These are phyloP conservation scores for Kwoniella sp. DNA, from an alignment of 768 basidiomycete genomes.

Conservation along the genomic window DNA sequence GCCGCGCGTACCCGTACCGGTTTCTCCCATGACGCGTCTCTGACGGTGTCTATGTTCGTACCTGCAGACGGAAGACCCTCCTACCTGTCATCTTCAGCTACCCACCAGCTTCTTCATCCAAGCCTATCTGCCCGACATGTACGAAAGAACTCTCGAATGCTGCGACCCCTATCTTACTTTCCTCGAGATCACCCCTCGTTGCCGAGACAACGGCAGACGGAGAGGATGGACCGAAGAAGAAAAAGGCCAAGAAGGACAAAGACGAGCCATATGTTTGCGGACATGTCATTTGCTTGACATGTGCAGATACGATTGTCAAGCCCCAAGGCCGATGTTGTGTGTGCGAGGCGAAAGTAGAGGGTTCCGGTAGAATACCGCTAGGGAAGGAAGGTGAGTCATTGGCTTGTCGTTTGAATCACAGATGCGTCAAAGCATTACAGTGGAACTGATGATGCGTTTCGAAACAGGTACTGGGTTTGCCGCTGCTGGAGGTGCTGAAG, in stretches of 20 bases:
- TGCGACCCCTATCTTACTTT: slow-evolving; percentile 85
- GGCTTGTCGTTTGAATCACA: neutral
- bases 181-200: slow-evolving; percentile 52
- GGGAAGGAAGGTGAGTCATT: slow-evolving; percentile 76
- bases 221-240: slow-evolving; percentile 37
- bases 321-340: slow-evolving; percentile 80
- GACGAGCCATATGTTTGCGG: slow-evolving; percentile 63
- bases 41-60: neutral
- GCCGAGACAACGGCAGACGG: slow-evolving; percentile 13
- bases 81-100: slow-evolving; percentile 78
- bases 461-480: slow-evolving; percentile 91
- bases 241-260: slow-evolving; percentile 45
- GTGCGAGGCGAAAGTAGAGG: slow-evolving; percentile 69
- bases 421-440: too few relatives aligned
- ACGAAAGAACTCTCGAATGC: slow-evolving; percentile 65
- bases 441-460: neutral
- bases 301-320: slow-evolving; percentile 81
- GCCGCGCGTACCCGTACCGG: neutral
- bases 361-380: slow-evolving; percentile 77
- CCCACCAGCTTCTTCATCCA: slow-evolving; percentile 38
- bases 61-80: slow-evolving; percentile 75
- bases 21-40: neutral
- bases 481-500: slow-evolving; percentile 91
- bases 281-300: slow-evolving; percentile 89
- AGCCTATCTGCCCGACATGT: slow-evolving; percentile 51